These are phyloP conservation scores for Entomortierella chlamydospora DNA, from an alignment of 192 early-diverging fungal species.

Conservation along the genomic window DNA sequence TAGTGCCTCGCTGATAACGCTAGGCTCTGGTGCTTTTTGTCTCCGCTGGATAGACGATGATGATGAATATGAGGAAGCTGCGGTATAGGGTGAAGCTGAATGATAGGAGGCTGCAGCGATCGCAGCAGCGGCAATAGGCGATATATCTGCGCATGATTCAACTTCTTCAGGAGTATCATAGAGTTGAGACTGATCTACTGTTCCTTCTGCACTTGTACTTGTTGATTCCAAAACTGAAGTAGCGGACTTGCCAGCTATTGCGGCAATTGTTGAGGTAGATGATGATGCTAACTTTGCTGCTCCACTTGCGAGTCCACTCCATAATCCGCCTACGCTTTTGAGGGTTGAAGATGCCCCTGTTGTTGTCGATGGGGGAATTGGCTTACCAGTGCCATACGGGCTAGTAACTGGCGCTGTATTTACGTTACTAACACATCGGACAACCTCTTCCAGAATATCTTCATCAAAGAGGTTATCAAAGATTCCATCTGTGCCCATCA, in stretches of 20 bases:
- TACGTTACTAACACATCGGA: constrained; percentile 40
- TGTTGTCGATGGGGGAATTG: neutral
- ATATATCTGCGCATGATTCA: constrained; percentile 12
- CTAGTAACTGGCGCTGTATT: constrained; percentile 31
- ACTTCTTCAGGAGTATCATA: neutral
- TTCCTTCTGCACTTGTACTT: neutral
- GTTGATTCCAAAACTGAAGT: neutral
- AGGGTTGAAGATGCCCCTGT: neutral
- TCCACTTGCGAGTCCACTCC: constrained; percentile 37
- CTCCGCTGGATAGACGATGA: neutral
- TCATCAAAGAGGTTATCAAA: constrained; percentile 99
- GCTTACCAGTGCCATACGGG: constrained; percentile 38
- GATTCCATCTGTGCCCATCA: constrained; percentile 93
- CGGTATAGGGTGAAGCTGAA: constrained; percentile 23
- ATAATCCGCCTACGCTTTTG: constrained; percentile 37
- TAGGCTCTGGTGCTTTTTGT: constrained; percentile 66
- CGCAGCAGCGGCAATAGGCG: constrained; percentile 36
- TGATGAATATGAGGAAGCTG: neutral
- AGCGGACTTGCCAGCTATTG: constrained; percentile 19
- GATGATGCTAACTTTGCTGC: constrained; percentile 39
- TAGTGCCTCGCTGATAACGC: constrained; percentile 82
- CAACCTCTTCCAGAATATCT: constrained; percentile 93
- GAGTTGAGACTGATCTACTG: neutral
- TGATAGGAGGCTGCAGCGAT: constrained; percentile 27
- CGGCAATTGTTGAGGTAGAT: constrained; percentile 27